Evolutionary conservation across 1,284 basidiomycete species (phyloP).

Genomic region (Irpex sp.): DNA sequence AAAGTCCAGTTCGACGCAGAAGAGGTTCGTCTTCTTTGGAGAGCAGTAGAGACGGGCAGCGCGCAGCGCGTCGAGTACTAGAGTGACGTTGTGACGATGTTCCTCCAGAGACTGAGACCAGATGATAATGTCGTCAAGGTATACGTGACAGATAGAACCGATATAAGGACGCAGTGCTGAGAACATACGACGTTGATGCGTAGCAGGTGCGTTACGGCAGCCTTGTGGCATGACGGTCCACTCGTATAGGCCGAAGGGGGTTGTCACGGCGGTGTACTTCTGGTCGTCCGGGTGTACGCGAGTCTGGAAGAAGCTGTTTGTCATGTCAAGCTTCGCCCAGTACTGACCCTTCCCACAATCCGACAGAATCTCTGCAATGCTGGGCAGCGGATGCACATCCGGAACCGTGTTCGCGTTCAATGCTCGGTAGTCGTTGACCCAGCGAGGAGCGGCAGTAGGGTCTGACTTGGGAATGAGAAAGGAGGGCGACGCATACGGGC

Average conservation of each 20-base stretch:
- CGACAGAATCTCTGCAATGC: constrained; percentile 19
- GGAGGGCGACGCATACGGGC: constrained; percentile 27
- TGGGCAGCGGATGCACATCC: constrained; percentile 33
- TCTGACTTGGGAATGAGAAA: constrained; percentile 38
- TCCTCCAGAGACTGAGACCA: constrained; percentile 9
- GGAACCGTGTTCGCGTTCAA: constrained; percentile 33
- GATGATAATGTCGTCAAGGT: constrained; percentile 3
- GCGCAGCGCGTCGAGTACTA: neutral
- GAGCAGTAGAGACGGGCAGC: neutral
- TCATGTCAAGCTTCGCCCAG: constrained; percentile 38
- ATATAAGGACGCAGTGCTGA: neutral
- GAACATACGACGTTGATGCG: constrained; percentile 2
- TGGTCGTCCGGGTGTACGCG: neutral
- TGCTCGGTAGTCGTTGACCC: constrained; percentile 37
- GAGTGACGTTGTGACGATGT: neutral
- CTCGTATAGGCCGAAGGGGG: neutral
- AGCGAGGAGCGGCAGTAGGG: constrained; percentile 27
- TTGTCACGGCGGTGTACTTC: neutral
- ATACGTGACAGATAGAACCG: constrained; percentile 1
- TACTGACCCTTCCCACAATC: constrained; percentile 28
- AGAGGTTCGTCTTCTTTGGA: constrained; percentile 12
- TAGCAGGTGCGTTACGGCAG: constrained; percentile 1
- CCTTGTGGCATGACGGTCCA: constrained; percentile 4
- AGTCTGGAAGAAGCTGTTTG: constrained; percentile 37
- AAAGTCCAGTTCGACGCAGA: constrained; percentile 17